Evolutionary conservation across 495 filamentous ascomycete genomes (phyloP), one percentile per base, ranked within the genome.

Genomic region (Cercophora scortea): DNA sequence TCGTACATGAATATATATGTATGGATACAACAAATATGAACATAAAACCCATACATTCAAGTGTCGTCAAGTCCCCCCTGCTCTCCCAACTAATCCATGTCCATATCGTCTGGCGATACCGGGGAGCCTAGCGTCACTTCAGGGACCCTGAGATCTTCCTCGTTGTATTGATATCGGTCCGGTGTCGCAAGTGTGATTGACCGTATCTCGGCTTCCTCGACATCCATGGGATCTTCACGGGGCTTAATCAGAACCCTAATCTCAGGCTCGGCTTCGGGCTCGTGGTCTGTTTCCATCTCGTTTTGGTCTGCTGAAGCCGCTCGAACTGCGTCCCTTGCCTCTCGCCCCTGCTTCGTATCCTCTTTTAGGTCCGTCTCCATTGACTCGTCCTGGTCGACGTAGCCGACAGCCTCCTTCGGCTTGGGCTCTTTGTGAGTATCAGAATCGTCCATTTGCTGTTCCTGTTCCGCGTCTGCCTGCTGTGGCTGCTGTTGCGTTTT

Each of bases 121-220:
- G 64, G 64, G 17, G 64, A 67, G 0, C 64, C 64, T 2, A 67
- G 58, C 10, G 58, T 60, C n/a, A 67, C 64, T 42, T 67, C 62
- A 6, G 62, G 58, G 5, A 55, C 10, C 32, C 52, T 41, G 16
- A 53, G 32, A 38, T 40, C 42, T n/a, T 50, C 35, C 17, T 38
- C 47, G 8, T 57, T 54, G 7, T 57, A 43, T 36, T 17, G 40
- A 13, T 42, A 12, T 34, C 45, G 18, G 10, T n/a, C 13, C 39
- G 15, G n/a, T 15, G 17, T 32, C 48, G 11, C 15, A 16, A n/a
- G 34, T 15, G 39, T 42, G 6, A 13, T 49, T 4, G 2, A 3
- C 10, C n/a, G 13, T 17, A 9, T 17, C 36, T 49, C 48, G 36
- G 16, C 36, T 10, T 41, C 53, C 40, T 59, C 60, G 8, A 60